These are phyloP conservation scores for Gleditsia sinensis DNA, from an alignment of 306 rosid species.

Conservation along the genomic window DNA sequence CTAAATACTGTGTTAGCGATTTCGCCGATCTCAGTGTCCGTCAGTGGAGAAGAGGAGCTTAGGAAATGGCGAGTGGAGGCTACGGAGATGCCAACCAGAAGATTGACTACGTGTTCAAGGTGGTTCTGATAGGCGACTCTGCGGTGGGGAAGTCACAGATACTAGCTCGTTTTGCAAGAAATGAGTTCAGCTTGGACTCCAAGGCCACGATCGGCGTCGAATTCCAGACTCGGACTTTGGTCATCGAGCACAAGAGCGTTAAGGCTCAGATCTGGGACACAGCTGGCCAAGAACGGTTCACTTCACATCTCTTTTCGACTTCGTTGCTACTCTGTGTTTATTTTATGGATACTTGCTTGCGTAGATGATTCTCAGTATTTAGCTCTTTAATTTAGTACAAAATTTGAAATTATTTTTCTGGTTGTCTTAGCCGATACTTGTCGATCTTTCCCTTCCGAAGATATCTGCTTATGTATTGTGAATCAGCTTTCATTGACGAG, in stretches of 20 bases:
- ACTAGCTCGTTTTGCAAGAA: constrained; percentile 83
- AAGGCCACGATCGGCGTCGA: constrained; percentile 98
- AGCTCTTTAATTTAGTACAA: not conserved
- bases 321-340: not conserved
- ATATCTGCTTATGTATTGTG: not conserved
- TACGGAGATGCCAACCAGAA: constrained; percentile 87
- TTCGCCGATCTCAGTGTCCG: not conserved
- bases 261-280: constrained; percentile 99
- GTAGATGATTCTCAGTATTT: not conserved
- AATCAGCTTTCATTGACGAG: not conserved
- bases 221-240: constrained; percentile 88
- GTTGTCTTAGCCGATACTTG: not conserved
- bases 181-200: constrained; percentile 96
- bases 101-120: constrained; percentile 96
- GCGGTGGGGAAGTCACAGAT: constrained; percentile 99
- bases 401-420: not conserved
- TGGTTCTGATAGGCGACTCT: constrained; percentile 92
- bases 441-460: not conserved
- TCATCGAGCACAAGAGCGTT: constrained; percentile 86
- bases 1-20: not conserved
- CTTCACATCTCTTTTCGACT: not conserved
- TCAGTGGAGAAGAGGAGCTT: not conserved
- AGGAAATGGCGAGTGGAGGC: constrained; percentile 72
- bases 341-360: not conserved
- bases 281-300: constrained; percentile 95